Evolutionary conservation across 2,329 filamentous ascomycete species (phyloP), one percentile per base, ranked within the genome.

Genomic region (Sporothrix mexicana): DNA sequence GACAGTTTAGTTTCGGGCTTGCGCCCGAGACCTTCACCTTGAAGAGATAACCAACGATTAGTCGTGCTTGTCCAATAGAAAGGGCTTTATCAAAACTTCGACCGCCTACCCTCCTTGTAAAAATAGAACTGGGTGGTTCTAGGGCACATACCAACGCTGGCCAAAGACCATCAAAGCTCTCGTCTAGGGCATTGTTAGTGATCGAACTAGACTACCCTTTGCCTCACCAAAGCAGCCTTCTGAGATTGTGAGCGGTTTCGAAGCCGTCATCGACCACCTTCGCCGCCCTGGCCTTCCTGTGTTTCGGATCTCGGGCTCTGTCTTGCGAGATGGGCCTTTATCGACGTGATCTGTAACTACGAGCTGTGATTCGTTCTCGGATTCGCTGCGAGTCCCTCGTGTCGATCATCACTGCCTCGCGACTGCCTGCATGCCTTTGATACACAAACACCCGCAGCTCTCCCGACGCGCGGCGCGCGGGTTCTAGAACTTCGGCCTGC

Each of bases 301-400:
- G 61, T 66, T 47, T 66, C 61, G 61, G 41, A 25, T 47, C 10
- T 66, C 61, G 61, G 61, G 41, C 61, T 45, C 20, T 66, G 41
- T 25, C 23, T 25, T 47, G 61, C 61, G 61, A 66, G 61, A 66
- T 47, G 61, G 5, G 30, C 5, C 61, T 43, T 66, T 66, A 47
- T 47, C 61, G 23, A 45, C 25, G 51, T 55, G 20, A 25, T 55
- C 4, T 23, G n/a, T 55, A 55, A 36, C 30, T 6, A 36, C 30
- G 7, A 36, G 30, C 30, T 36, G 30, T 25, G 20, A 23, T 55
- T 55, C n/a, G 51, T 12, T 55, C 9, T 55, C 10, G 20, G 51
- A 55, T 55, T 67, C 64, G 64, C 45, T 67, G 7, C 64, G 45
- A 45, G 13, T 25, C 64, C 45, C 7, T 51, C 8, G 45, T 67